Percentiles rank a stretch among this genome's conserved stretches.
These are phyloP conservation scores for Solanum sejunctum DNA, from an alignment of 257 asterid species.

Conservation along the genomic window DNA sequence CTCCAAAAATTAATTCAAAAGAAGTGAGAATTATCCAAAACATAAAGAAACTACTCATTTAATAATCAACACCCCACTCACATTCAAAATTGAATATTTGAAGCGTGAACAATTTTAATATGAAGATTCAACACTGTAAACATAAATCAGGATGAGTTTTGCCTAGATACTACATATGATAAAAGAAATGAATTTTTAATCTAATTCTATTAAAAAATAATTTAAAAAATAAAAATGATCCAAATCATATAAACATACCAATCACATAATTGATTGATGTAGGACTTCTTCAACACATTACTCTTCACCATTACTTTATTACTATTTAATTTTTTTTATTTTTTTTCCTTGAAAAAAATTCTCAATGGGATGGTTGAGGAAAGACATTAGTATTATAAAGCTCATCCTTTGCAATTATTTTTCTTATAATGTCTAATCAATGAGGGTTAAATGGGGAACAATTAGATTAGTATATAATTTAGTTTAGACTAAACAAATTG, in stretches of 20 bases:
- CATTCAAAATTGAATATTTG: accelerated
- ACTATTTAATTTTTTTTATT: no score
- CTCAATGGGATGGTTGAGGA: neutral
- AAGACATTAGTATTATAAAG: neutral
- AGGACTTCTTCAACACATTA: neutral
- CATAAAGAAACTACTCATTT: neutral
- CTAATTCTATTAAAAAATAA: neutral
- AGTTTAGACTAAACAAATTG: neutral
- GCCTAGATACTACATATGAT: neutral
- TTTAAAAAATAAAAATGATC: accelerated
- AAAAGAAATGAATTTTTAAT: neutral
- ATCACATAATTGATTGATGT: neutral
- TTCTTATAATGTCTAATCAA: neutral
- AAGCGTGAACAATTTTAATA: neutral
- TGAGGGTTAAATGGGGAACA: neutral
- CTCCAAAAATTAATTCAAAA: no score
- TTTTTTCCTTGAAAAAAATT: no score
- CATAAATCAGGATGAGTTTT: accelerated
- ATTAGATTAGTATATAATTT: neutral
- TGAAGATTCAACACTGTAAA: neutral
- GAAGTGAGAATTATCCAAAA: no score
- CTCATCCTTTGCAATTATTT: neutral
- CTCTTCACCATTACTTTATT: neutral
- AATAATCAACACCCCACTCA: neutral
- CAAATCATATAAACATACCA: neutral